Conservation (phyloP, 179 eudicot genomes). For the Spergularia azorica region DNA sequence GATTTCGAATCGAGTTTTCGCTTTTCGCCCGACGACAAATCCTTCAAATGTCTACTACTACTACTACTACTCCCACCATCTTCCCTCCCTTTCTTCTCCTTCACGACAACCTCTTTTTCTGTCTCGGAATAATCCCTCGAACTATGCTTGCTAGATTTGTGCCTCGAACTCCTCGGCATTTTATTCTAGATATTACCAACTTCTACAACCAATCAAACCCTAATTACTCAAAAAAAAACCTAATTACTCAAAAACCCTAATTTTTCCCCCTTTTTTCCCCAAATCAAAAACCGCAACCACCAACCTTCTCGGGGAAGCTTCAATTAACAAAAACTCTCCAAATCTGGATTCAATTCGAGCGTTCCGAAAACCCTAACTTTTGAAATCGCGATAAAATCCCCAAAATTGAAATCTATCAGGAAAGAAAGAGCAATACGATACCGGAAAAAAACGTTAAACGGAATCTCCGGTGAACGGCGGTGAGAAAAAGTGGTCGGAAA, state of each 20-base stretch:
- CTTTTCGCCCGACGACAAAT: constrained; percentile 58
- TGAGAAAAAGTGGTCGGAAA: background rate
- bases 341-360: constrained; percentile 1
- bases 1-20: constrained; percentile 52
- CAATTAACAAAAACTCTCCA: background rate
- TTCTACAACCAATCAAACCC: constrained; percentile 16
- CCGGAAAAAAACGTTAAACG: background rate
- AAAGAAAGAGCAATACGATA: too few species aligned
- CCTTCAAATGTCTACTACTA: constrained; percentile 58
- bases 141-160: constrained; percentile 86
- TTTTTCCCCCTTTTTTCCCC: constrained; percentile 17
- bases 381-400: background rate
- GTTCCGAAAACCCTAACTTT: background rate
- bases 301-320: background rate
- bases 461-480: constrained; percentile 21
- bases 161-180: constrained; percentile 90
- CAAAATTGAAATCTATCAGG: background rate
- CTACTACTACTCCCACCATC: constrained; percentile 35
- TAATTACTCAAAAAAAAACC: background rate
- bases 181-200: constrained; percentile 7
- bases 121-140: constrained; percentile 74
- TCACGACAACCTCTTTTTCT: constrained; percentile 65
- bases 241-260: constrained; percentile 24
- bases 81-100: constrained; percentile 50
- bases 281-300: constrained; percentile 2